phyloP scores from a whole-genome alignment of 2,329 filamentous ascomycete species.

The Botrytis sinoallii region DNA sequence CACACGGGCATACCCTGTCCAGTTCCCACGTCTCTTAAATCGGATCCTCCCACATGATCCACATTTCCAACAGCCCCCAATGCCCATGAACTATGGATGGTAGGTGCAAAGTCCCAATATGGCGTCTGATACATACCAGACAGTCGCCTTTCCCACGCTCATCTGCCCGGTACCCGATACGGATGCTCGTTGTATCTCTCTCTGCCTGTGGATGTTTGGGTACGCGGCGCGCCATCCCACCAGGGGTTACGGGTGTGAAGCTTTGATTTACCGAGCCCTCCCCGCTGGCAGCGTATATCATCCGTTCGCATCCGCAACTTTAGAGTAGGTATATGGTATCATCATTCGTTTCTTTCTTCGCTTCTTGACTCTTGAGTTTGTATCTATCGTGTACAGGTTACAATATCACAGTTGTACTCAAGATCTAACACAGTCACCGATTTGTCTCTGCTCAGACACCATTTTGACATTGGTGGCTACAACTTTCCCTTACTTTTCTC shows the following conservation, averaged over 20 bases:
- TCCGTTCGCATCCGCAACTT: not conserved
- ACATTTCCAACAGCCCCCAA: not conserved
- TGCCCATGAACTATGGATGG: not conserved
- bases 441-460: conserved; percentile 16
- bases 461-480: conserved; percentile 26
- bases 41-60: not conserved
- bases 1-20: not conserved
- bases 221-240: conserved; percentile 8
- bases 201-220: conserved; percentile 7
- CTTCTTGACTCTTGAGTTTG: conserved; percentile 7
- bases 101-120: not conserved
- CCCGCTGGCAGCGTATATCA: conserved; percentile 7
- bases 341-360: not conserved
- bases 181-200: not conserved
- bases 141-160: not conserved
- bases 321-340: not conserved
- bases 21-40: conserved; percentile 20
- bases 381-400: not conserved
- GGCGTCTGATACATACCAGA: not conserved
- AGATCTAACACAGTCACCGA: not conserved
- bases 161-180: not conserved
- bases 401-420: conserved; percentile 6
- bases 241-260: conserved; percentile 9
- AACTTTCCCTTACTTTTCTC: conserved; percentile 27
- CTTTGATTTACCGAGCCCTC: conserved; percentile 8